Evolutionary conservation across 1,284 basidiomycete genomes (phyloP), one percentile per base, ranked within the genome.

Genomic region (Pseudozyma hubeiensis): DNA sequence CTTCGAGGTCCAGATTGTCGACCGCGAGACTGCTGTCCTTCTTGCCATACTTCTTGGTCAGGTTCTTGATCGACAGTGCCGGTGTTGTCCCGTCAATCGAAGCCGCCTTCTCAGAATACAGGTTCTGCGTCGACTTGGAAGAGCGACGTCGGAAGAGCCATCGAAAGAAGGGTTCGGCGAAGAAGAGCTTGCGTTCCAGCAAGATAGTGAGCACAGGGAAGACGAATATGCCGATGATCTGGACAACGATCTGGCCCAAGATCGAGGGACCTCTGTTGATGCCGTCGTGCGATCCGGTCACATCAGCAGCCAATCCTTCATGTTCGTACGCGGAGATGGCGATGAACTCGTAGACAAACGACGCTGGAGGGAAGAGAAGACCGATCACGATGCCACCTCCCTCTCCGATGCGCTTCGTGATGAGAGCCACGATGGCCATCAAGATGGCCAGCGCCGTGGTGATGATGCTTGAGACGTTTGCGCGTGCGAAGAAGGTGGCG

Each of bases 331-430:
- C 89, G 56, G 88, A 88, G 5, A 92, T 88, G 2, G 88, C 88
- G 47, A 90, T 87, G 29, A 89, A 88, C n/a, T 89, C 88, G 73
- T 91, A 92, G 16, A 91, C 87, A 75, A 91, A 92, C 82, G 89
- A 92, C 11, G 88, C 88, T 0, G 91, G 90, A 0, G 91, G 92
- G 80, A 92, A 91, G 40, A 93, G 83, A 52, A 93, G 78, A 0
- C 90, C 88, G 75, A 91, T 90, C 34, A 92, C 85, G 56, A 89
- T 88, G 7, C 88, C 88, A 2, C 85, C 86, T 2, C 84, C 87
- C 8, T 87, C 88, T 4, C 85, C 82, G 2, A 88, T 87, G 19
- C 78, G 72, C 30, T 85, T 84, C 62, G 90, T 86, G 0, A 90
- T 87, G 39, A 91, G 82, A 0, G 90, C 91, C n/a, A 92, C 77